Evolutionary conservation across 768 basidiomycete genomes (phyloP).

Genomic region (Serendipita sp.): DNA sequence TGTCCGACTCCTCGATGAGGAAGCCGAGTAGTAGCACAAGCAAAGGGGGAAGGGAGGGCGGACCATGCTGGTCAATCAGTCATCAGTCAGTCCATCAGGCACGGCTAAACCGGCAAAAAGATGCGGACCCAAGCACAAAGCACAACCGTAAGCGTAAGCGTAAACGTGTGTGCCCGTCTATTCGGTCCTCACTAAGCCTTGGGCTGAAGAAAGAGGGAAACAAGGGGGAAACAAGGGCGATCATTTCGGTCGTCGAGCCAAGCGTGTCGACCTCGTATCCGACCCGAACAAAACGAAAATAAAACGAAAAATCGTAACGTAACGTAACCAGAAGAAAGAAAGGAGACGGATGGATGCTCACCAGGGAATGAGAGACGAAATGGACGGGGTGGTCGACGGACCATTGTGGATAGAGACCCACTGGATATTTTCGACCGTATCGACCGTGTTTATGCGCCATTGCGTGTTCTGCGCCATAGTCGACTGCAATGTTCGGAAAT

Average conservation of each 20-base stretch:
- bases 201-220: too few relatives aligned
- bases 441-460: slow-evolving; percentile 24
- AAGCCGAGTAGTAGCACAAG: neutral
- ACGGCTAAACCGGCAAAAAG: too few relatives aligned
- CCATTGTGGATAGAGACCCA: slow-evolving; percentile 34
- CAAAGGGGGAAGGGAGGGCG: too few relatives aligned
- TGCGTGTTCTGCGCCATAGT: slow-evolving; percentile 33
- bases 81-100: too few relatives aligned
- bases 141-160: too few relatives aligned
- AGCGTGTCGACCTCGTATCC: too few relatives aligned
- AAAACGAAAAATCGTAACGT: neutral
- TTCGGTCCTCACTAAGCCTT: too few relatives aligned
- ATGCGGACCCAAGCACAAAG: too few relatives aligned
- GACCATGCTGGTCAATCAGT: too few relatives aligned
- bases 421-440: slow-evolving; percentile 25
- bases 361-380: slow-evolving; percentile 35
- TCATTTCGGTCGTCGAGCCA: too few relatives aligned
- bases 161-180: too few relatives aligned
- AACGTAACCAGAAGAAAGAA: neutral
- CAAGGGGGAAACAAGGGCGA: too few relatives aligned
- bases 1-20: neutral
- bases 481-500: slow-evolving; percentile 19
- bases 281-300: neutral
- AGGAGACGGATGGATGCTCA: slow-evolving; percentile 13
- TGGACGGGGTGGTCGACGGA: slow-evolving; percentile 28